Evolutionary conservation across 148 eudicot species (phyloP).

Genomic region (Euryodendron excelsum): DNA sequence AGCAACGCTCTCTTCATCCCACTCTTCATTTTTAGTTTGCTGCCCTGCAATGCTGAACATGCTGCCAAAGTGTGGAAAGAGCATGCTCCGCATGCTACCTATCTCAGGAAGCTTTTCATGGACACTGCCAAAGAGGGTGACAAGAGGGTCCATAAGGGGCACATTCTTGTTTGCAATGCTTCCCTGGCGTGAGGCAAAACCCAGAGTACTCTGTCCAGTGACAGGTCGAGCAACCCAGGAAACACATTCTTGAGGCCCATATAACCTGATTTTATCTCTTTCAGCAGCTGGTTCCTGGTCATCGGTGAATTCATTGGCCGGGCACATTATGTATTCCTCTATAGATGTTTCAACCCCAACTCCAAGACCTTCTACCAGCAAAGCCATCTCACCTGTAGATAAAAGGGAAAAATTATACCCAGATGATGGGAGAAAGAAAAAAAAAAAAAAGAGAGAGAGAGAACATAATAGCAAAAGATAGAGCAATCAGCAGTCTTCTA

Average conservation of each 20-base stretch:
- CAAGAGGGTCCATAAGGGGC: constrained; percentile 42
- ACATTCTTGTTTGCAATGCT: constrained; percentile 23
- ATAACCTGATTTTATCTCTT: constrained; percentile 27
- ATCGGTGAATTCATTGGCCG: constrained; percentile 25
- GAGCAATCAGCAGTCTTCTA: background rate
- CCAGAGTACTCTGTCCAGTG: constrained; percentile 26
- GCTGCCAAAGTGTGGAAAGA: constrained; percentile 40
- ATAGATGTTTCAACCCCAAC: constrained; percentile 32
- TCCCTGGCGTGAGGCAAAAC: constrained; percentile 32
- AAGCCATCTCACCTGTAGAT: constrained; percentile 32
- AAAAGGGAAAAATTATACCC: background rate
- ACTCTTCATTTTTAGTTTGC: constrained; percentile 27
- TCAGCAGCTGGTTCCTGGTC: constrained; percentile 21
- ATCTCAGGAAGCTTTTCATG: constrained; percentile 34
- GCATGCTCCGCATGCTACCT: constrained; percentile 41
- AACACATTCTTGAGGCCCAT: constrained; percentile 30
- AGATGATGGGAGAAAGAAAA: background rate
- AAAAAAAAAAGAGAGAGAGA: no score
- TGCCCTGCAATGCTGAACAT: constrained; percentile 31
- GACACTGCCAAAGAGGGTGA: constrained; percentile 39
- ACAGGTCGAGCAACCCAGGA: constrained; percentile 42
- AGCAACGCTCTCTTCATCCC: constrained; percentile 35
- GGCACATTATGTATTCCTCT: constrained; percentile 41
- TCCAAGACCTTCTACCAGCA: constrained; percentile 30
- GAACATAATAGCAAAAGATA: background rate